phyloP scores from a whole-genome alignment of 108 stramenopile species.

The Heterococcus sp. region DNA sequence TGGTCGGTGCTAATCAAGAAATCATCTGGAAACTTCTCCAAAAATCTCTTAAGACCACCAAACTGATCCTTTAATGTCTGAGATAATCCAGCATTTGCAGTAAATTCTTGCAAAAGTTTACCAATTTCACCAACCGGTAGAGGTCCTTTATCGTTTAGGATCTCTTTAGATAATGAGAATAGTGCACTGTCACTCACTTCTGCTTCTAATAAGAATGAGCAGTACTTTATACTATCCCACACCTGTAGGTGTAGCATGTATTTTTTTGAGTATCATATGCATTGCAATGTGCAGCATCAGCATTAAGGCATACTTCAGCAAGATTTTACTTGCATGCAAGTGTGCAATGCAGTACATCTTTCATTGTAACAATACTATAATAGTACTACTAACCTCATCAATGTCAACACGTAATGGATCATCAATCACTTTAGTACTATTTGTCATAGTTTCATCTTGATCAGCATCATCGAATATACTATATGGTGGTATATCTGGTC shows the following conservation, averaged over 20 bases:
- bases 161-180: slow-evolving; percentile 36
- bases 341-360: too few species aligned
- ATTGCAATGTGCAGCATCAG: too few species aligned
- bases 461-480: background rate
- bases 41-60: slow-evolving; percentile 61
- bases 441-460: background rate
- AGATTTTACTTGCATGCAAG: too few species aligned
- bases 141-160: slow-evolving; percentile 50
- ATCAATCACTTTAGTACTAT: too few species aligned
- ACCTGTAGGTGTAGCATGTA: too few species aligned
- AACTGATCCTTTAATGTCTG: slow-evolving; percentile 55
- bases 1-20: slow-evolving; percentile 58
- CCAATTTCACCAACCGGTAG: slow-evolving; percentile 62
- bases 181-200: slow-evolving; percentile 54
- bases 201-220: slow-evolving; percentile 49
- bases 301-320: too few species aligned
- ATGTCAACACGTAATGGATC: too few species aligned
- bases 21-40: slow-evolving; percentile 54
- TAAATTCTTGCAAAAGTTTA: slow-evolving; percentile 57
- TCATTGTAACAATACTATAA: too few species aligned
- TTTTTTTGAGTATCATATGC: too few species aligned
- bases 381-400: too few species aligned
- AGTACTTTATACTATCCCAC: slow-evolving; percentile 48
- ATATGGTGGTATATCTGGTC: slow-evolving; percentile 26
- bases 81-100: slow-evolving; percentile 41